phyloP scores from a whole-genome alignment of 139 green algal species.

The Chlorella vulgaris region DNA sequence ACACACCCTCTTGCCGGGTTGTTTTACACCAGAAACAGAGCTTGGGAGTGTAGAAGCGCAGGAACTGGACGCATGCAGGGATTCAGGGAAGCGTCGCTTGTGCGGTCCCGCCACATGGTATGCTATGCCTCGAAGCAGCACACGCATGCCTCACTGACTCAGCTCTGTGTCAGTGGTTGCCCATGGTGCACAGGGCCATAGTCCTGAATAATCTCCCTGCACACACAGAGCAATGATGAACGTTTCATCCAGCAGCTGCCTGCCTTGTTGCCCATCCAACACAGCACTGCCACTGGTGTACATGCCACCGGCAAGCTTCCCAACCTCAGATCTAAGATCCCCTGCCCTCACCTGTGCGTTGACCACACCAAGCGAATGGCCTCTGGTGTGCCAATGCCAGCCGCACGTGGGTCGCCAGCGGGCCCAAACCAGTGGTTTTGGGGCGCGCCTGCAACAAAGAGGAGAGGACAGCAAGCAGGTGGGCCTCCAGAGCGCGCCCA shows the following conservation, averaged over 20 bases:
- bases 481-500: no score
- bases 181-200: slow-evolving; percentile 34
- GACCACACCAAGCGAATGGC: slow-evolving; percentile 97
- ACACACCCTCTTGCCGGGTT: no score
- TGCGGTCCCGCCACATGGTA: no score
- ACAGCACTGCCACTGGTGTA: no score
- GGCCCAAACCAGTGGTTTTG: slow-evolving; percentile 99
- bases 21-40: no score
- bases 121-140: not conserved
- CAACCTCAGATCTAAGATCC: not conserved
- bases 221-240: not conserved
- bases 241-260: no score
- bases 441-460: slow-evolving; percentile 71
- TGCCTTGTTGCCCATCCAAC: no score
- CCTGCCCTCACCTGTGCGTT: slow-evolving; percentile 90
- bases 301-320: not conserved
- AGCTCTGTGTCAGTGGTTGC: slow-evolving; percentile 28
- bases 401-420: slow-evolving; percentile 88
- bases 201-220: slow-evolving; percentile 45
- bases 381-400: slow-evolving; percentile 96
- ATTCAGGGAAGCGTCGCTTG: no score
- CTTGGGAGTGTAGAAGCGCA: no score
- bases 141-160: not conserved
- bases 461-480: not conserved
- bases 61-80: no score